These are phyloP conservation scores for Saturnispora sanitii DNA, from an alignment of 805 yeast genomes.

Conservation along the genomic window DNA sequence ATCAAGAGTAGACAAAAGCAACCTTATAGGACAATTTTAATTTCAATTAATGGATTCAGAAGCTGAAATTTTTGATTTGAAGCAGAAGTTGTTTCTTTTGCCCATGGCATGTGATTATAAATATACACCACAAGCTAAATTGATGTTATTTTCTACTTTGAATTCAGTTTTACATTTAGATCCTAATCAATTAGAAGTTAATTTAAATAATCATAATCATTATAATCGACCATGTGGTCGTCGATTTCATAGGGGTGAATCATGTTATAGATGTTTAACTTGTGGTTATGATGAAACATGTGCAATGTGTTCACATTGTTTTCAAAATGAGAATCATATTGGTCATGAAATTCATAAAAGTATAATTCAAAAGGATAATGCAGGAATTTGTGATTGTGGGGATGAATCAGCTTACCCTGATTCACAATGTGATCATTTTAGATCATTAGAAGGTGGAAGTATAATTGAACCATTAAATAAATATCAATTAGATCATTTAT, in stretches of 20 bases:
- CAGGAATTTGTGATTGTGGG: conserved; percentile 86
- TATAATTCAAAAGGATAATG: conserved; percentile 53
- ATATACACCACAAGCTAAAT: conserved; percentile 9
- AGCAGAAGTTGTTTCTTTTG: conserved; percentile 5
- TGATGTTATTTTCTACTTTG: conserved; percentile 2
- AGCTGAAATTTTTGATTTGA: conserved; percentile 2
- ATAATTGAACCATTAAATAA: conserved; percentile 29
- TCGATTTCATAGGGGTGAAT: conserved; percentile 68
- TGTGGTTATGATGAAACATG: conserved; percentile 78
- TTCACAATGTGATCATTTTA: conserved; percentile 40
- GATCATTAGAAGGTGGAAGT: not conserved
- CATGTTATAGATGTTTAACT: conserved; percentile 66
- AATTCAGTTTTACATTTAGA: conserved; percentile 2
- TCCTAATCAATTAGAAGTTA: conserved; percentile 15
- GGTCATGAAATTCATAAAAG: conserved; percentile 64
- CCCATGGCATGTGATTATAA: conserved; percentile 9
- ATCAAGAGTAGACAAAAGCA: too few species aligned
- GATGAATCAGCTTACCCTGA: conserved; percentile 75
- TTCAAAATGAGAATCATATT: conserved; percentile 52
- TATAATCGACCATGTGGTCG: conserved; percentile 64
- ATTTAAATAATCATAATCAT: conserved; percentile 31
- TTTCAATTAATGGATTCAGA: not conserved
- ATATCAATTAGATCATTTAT: conserved; percentile 28
- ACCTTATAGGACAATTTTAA: too few species aligned
- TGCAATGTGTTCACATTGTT: conserved; percentile 74